Conservation (phyloP, 2,329 filamentous ascomycete species). For the Trichoderma atroviride region DNA sequence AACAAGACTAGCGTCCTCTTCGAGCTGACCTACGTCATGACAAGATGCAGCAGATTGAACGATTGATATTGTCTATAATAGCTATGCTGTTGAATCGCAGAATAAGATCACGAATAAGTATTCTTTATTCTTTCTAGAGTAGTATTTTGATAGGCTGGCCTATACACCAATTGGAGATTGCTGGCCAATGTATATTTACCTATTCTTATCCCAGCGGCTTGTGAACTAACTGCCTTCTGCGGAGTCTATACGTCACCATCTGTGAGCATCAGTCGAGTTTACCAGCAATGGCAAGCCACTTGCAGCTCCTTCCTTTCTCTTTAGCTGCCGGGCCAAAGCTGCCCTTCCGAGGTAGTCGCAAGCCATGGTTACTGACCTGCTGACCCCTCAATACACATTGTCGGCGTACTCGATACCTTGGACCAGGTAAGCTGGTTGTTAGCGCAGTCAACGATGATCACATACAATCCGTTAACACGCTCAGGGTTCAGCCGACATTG, state of each 20-base stretch:
- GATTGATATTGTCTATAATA: background rate
- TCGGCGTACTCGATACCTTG: background rate
- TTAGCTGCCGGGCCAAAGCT: background rate
- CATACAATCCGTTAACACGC: background rate
- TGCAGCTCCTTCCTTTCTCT: slow-evolving; percentile 1
- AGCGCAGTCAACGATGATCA: background rate
- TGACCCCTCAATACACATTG: background rate
- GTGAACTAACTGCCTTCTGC: background rate
- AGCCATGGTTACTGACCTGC: background rate
- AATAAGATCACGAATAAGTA: background rate
- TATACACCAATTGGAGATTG: background rate
- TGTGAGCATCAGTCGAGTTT: background rate
- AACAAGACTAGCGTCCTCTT: background rate
- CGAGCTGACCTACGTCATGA: background rate
- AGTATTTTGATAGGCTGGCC: background rate
- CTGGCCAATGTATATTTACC: too few relatives aligned
- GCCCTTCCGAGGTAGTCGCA: background rate
- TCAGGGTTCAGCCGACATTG: background rate
- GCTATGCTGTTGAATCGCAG: background rate
- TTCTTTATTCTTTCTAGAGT: background rate
- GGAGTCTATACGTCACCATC: slow-evolving; percentile 2
- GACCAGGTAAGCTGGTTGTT: background rate
- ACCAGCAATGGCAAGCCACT: background rate
- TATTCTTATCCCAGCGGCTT: background rate
- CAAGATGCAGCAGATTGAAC: background rate